phyloP scores from a whole-genome alignment of 768 basidiomycete genomes.

The Tricholoma sp. region DNA sequence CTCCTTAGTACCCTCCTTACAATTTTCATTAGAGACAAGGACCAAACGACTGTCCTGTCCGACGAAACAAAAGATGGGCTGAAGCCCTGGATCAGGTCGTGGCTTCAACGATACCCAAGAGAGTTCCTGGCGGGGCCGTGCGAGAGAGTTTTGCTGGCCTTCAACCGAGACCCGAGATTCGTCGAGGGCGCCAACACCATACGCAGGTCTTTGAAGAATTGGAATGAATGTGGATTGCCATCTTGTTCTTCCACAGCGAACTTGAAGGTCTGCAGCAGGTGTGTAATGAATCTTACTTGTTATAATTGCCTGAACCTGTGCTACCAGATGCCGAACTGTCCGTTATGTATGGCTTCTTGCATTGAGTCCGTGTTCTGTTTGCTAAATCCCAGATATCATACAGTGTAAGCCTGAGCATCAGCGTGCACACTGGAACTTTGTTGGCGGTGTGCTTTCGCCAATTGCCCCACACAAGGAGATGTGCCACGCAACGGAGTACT shows the following conservation, averaged over 20 bases:
- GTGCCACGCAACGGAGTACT: conserved; percentile 15
- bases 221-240: conserved; percentile 11
- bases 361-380: too few relatives aligned
- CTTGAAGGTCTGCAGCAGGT: conserved; percentile 10
- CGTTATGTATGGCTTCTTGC: conserved; percentile 6
- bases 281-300: neutral
- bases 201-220: conserved; percentile 6
- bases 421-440: conserved; percentile 17
- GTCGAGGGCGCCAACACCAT: conserved; percentile 1
- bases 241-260: conserved; percentile 4
- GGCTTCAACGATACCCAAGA: conserved; percentile 5
- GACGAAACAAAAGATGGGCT: conserved; percentile 1
- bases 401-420: conserved; percentile 24
- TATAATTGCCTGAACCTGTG: neutral
- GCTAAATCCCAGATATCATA: neutral
- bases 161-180: neutral
- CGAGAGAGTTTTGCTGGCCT: neutral
- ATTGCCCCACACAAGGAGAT: conserved; percentile 14
- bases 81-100: conserved; percentile 2
- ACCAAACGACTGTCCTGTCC: conserved; percentile 2
- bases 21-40: conserved; percentile 8
- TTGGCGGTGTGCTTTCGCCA: neutral
- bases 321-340: conserved; percentile 11
- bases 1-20: conserved; percentile 8
- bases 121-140: conserved; percentile 1